phyloP scores from a whole-genome alignment of 164 flowering plant genomes.

The Paratinospora sagittata region DNA sequence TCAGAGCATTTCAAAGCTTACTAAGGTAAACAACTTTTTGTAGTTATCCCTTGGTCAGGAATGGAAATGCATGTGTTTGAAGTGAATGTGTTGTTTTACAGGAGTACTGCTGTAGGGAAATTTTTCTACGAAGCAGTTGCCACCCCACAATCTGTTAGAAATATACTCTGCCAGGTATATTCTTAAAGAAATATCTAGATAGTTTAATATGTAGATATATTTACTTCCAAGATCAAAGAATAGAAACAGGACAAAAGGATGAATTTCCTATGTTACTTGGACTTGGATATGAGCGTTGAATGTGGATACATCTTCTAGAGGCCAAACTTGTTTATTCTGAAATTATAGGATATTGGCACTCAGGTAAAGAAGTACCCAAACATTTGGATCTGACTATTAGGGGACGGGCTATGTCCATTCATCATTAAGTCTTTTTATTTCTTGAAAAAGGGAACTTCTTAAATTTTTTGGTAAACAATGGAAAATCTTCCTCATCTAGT shows the following conservation, averaged over 20 bases:
- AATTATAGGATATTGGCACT: no score
- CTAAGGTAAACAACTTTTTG: constrained; percentile 42
- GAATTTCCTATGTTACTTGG: background rate
- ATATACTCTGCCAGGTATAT: constrained; percentile 79
- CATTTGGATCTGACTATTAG: no score
- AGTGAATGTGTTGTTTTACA: constrained; percentile 26
- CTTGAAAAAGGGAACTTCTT: no score
- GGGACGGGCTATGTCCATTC: no score
- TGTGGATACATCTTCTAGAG: no score
- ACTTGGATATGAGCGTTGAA: no score
- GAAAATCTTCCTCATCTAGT: no score
- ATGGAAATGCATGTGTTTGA: background rate
- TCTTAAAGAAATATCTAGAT: constrained; percentile 2
- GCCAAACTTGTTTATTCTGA: no score
- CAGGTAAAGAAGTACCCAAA: no score
- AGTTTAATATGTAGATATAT: background rate
- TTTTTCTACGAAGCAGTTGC: constrained; percentile 65
- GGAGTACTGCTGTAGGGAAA: constrained; percentile 70
- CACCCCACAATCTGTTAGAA: constrained; percentile 73
- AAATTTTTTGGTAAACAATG: no score
- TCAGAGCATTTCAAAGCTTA: constrained; percentile 74
- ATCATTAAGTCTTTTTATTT: no score
- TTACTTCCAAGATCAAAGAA: background rate
- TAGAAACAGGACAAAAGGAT: background rate
- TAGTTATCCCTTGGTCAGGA: background rate